Base-by-base conservation (phyloP, 495 filamentous ascomycete genomes). In the Annulohypoxylon nitens region DNA sequence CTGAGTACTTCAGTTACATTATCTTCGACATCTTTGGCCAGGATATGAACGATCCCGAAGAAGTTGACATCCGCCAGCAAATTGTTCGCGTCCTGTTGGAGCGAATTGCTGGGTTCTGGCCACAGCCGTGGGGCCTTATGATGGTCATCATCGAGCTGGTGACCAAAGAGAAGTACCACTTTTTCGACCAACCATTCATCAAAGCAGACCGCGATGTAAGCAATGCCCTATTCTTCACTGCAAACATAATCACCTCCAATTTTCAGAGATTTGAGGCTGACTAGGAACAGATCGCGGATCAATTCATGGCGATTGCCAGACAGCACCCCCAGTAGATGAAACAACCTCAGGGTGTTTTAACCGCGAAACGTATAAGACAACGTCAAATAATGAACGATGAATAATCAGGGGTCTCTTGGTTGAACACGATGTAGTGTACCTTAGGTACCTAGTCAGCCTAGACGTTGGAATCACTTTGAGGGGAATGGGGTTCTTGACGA, bases 101-200 rank as follows among this genome's bases (percentile, higher is more conserved):
- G 84, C 87, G 96, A 43, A 81, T 97, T 55, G 89, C 95, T 58
- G 93, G 94, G 16, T 93, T 93, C 79, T 93, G 95, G 78, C 96
- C 96, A 34, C 97, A 98, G 79, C 95, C 96, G 12, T 99, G 96
- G 96, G 96, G 96, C 14, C 81, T 98, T 45, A 93, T 98, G 79
- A 91, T 97, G 65, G 97, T 94, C 20, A 86, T 97, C 55, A 83
- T 97, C 50, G 97, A 98, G 83, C 85, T 99, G 51, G 85, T 97
- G 64, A 96, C 97, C 83, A 98, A 97, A 77, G 89, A 91, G 48
- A 92, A 88, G 74, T 94, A 93, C 75, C 87, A 89, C 74, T 95
- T 99, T 85, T 99, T 96, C 86, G 91, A 94, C 47, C 86, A 97
- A 69, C 93, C 93, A 47, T 98, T 97, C 69, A 93, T 97, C 83